Conservation (phyloP, 2,329 filamentous ascomycete genomes). For the Plectosphaerella sp. region DNA sequence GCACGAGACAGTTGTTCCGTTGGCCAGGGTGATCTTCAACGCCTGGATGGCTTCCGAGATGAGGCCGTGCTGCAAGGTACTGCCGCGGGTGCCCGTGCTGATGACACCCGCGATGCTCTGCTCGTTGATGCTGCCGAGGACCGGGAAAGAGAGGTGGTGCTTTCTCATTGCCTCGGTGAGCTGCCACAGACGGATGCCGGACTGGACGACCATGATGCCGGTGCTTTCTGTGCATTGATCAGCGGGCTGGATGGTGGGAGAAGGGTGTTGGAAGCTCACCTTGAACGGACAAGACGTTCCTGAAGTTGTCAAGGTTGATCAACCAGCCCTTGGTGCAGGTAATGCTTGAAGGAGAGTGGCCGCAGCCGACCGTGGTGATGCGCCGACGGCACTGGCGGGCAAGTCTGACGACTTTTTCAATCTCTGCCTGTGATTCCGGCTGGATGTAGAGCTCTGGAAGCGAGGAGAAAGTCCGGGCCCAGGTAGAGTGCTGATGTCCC, state of each 20-base stretch:
- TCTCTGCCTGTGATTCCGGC: slow-evolving; percentile 71
- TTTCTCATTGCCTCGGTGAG: slow-evolving; percentile 71
- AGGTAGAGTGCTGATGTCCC: slow-evolving; percentile 79
- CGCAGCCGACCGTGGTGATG: slow-evolving; percentile 82
- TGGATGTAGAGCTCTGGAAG: slow-evolving; percentile 88
- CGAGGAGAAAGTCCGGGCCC: slow-evolving; percentile 89
- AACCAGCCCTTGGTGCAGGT: slow-evolving; percentile 95
- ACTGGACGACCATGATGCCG: slow-evolving; percentile 70
- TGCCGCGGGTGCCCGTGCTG: slow-evolving; percentile 92
- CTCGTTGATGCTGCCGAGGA: slow-evolving; percentile 89
- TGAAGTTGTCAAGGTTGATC: slow-evolving; percentile 84
- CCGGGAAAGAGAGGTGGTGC: slow-evolving; percentile 79
- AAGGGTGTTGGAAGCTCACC: no score
- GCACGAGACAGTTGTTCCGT: slow-evolving; percentile 71
- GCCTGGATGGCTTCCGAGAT: slow-evolving; percentile 73
- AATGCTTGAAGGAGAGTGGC: slow-evolving; percentile 86
- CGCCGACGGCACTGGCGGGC: slow-evolving; percentile 78
- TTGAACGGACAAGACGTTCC: slow-evolving; percentile 67
- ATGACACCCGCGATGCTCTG: slow-evolving; percentile 93
- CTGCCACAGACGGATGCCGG: slow-evolving; percentile 78
- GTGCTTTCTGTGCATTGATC: slow-evolving; percentile 33
- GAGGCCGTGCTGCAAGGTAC: slow-evolving; percentile 76
- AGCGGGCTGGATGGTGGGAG: no score
- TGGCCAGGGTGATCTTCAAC: slow-evolving; percentile 76
- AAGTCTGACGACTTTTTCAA: slow-evolving; percentile 77